Base-by-base conservation (phyloP, 257 asterid genomes). In the Ilex aquifolium region DNA sequence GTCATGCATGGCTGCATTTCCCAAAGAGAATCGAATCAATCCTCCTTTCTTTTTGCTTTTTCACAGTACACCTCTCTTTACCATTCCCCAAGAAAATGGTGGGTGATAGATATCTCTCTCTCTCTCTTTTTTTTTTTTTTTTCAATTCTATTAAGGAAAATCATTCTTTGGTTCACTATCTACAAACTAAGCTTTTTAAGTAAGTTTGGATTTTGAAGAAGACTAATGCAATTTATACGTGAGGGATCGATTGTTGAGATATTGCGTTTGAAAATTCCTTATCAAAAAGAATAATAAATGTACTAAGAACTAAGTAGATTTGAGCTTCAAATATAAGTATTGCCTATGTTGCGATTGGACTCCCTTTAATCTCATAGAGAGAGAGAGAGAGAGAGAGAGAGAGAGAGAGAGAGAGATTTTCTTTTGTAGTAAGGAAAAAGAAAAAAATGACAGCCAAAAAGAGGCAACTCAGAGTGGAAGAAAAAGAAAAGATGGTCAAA, bases 21-120 rank as follows among this genome's bases (percentile, higher is more conserved):
- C 82, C 82, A 74, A 87, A 77, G 85, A 74, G 82, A 79, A 88
- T 85, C 90, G 87, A 87, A 85, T 87, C 83, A 79, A 69, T 73
- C 74, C 81, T 75, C 67, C 68, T 72, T 72, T 72, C 74, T 71
- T 79, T 79, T 77, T 74, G 79, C 87, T 83, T 85, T 87, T 83
- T 74, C 86, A 67, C 86, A 87, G 92, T 84, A 82, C 66, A 81
- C 88, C 79, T 68, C 80, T 83, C 95, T 85, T 88, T 88, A 82
- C 74, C 96, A 73, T 64, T 79, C 88, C 88, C 96, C 90, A 80
- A 85, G 86, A 86, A 88, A 85, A 85, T 85, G 90, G 85, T 78
- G 86, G 88, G 84, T 82, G 81, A 48, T 66, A 64, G 55, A 32
- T 15, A 44, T 59, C 69, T 55, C 16, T 71, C 62, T n/a, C n/a